Conservation (phyloP, 495 filamentous ascomycete genomes). For the Beverwykella pulmonaria region DNA sequence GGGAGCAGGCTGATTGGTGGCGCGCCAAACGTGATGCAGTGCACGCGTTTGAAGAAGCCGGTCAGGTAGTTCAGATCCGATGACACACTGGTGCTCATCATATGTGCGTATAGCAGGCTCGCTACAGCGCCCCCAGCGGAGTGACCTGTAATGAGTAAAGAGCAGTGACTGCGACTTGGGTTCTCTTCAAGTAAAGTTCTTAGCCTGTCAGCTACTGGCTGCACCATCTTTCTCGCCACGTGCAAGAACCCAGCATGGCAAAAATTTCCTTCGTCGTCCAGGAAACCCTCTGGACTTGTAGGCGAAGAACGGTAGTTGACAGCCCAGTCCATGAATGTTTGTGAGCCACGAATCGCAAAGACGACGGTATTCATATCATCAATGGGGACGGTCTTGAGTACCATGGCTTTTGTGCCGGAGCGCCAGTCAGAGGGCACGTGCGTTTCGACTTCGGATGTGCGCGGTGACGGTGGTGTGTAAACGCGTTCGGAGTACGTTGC, state of each 20-base stretch:
- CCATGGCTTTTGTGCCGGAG: conserved; percentile 78
- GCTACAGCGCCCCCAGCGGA: conserved; percentile 83
- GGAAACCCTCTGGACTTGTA: conserved; percentile 62
- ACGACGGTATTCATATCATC: conserved; percentile 77
- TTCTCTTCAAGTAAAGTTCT: conserved; percentile 69
- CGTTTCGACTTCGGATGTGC: conserved; percentile 56
- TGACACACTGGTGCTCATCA: conserved; percentile 60
- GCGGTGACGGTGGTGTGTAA: conserved; percentile 61
- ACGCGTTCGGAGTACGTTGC: conserved; percentile 72
- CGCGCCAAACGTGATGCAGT: conserved; percentile 81
- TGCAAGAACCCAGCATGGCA: conserved; percentile 79
- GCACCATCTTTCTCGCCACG: conserved; percentile 74
- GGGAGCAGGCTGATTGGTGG: conserved; percentile 75
- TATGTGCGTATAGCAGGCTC: conserved; percentile 74
- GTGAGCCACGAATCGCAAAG: conserved; percentile 76
- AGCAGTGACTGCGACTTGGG: conserved; percentile 62
- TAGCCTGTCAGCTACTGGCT: conserved; percentile 68
- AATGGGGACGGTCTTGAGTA: conserved; percentile 74
- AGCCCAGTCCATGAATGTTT: conserved; percentile 81
- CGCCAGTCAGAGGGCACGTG: conserved; percentile 70
- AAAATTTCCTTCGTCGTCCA: conserved; percentile 74
- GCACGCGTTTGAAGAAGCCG: conserved; percentile 70
- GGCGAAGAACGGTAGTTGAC: conserved; percentile 74
- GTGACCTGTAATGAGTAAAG: conserved; percentile 79
- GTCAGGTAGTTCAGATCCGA: conserved; percentile 70